A percentile compares a stretch with the other conserved stretches of the same genome.
Evolutionary conservation across 805 yeast genomes (phyloP).

Genomic region (Lipomyces sp.): DNA sequence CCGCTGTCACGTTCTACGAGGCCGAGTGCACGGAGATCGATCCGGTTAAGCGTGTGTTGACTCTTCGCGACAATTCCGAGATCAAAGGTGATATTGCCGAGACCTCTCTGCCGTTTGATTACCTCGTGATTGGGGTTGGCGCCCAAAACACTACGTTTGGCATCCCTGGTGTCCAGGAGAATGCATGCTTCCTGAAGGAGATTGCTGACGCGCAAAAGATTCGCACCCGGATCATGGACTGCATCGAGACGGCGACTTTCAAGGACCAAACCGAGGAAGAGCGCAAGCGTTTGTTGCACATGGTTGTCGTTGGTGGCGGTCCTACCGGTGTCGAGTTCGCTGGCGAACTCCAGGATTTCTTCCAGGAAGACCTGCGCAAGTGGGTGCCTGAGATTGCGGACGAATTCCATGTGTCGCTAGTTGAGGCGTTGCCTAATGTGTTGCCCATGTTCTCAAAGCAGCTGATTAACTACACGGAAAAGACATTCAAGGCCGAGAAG

Average conservation of each 20-base stretch:
- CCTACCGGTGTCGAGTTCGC: conserved; percentile 99
- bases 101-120: conserved; percentile 69
- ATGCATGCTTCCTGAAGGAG: conserved; percentile 89
- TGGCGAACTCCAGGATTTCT: conserved; percentile 93
- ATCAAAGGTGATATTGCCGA: conserved; percentile 48
- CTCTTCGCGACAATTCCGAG: conserved; percentile 49
- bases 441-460: conserved; percentile 56
- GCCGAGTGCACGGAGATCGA: conserved; percentile 89
- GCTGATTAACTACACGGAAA: conserved; percentile 70
- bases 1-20: conserved; percentile 82
- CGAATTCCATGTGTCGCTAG: conserved; percentile 81
- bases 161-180: conserved; percentile 86
- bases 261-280: conserved; percentile 77
- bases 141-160: conserved; percentile 94
- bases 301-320: conserved; percentile 97
- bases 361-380: conserved; percentile 84
- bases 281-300: conserved; percentile 80
- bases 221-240: conserved; percentile 79
- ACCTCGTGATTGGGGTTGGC: conserved; percentile 90
- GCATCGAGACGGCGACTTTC: conserved; percentile 84
- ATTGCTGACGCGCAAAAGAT: conserved; percentile 85
- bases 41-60: conserved; percentile 66
- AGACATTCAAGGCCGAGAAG: conserved; percentile 68
- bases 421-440: conserved; percentile 91
- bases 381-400: conserved; percentile 86